Conservation (phyloP, 305 asterid species). For the Fraxinus sp. region DNA sequence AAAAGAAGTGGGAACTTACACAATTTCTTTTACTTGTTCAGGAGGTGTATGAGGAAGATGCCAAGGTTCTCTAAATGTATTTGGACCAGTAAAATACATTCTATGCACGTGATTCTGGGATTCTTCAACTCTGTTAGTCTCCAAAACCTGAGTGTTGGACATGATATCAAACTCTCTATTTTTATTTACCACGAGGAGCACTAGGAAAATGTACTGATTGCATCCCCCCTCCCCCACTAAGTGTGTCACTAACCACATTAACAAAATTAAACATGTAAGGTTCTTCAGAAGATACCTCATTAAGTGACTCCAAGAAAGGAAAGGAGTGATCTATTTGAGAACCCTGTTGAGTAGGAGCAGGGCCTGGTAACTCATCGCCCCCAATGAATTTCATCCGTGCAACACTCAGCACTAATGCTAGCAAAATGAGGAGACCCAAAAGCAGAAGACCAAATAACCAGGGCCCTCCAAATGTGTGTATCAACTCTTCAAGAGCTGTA, state of each 20-base stretch:
- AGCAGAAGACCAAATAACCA: slow-evolving; percentile 95
- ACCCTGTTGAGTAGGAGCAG: slow-evolving; percentile 90
- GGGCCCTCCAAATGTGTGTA: slow-evolving; percentile 98
- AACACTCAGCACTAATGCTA: slow-evolving; percentile 91
- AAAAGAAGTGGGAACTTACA: slow-evolving; percentile 53
- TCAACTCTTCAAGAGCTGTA: slow-evolving; percentile 94
- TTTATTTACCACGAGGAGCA: slow-evolving; percentile 6
- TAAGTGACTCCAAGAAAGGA: slow-evolving; percentile 95
- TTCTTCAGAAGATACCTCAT: slow-evolving; percentile 58
- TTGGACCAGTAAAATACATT: slow-evolving; percentile 91
- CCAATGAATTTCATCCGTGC: slow-evolving; percentile 97
- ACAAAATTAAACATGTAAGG: slow-evolving; percentile 13
- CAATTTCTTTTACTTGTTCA: slow-evolving; percentile 82
- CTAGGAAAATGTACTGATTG: slow-evolving; percentile 17
- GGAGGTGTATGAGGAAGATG: slow-evolving; percentile 98
- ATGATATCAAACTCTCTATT: slow-evolving; percentile 20
- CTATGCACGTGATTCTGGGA: slow-evolving; percentile 98
- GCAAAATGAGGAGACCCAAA: slow-evolving; percentile 77
- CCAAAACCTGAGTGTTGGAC: slow-evolving; percentile 72
- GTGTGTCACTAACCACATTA: background rate
- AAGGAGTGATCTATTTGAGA: slow-evolving; percentile 96
- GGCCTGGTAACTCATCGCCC: slow-evolving; percentile 84
- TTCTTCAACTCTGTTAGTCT: slow-evolving; percentile 95
- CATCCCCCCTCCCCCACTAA: background rate
- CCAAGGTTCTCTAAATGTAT: slow-evolving; percentile 96